phyloP scores from a whole-genome alignment of 306 rosid genomes.

The Carpinus fangiana region DNA sequence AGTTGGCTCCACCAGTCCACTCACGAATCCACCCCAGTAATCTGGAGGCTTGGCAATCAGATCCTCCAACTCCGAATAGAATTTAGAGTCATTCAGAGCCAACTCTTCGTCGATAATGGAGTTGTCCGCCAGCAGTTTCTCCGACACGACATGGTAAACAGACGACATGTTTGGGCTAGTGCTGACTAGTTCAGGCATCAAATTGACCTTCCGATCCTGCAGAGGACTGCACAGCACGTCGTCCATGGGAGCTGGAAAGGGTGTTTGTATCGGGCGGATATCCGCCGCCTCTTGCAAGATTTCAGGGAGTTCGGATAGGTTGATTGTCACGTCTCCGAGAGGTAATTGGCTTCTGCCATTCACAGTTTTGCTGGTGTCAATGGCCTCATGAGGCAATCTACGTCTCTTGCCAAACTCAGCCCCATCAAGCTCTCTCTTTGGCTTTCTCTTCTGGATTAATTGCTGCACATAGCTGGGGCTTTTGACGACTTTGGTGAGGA shows the following conservation, averaged over 20 bases:
- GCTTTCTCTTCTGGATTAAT: conserved; percentile 44
- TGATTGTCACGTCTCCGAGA: conserved; percentile 28
- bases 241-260: conserved; percentile 25
- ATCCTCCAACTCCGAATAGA: conserved; percentile 79
- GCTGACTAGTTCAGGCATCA: conserved; percentile 15
- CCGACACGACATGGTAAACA: conserved; percentile 55
- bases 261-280: conserved; percentile 18
- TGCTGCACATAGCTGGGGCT: conserved; percentile 47
- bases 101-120: conserved; percentile 47
- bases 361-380: conserved; percentile 12
- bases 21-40: conserved; percentile 60
- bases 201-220: conserved; percentile 24
- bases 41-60: conserved; percentile 64
- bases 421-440: conserved; percentile 49
- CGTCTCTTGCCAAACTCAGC: conserved; percentile 49
- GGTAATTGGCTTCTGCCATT: conserved; percentile 31
- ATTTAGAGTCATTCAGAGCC: conserved; percentile 55
- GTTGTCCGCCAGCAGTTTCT: conserved; percentile 42
- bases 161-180: conserved; percentile 33
- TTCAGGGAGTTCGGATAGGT: conserved; percentile 44
- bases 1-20: conserved; percentile 55
- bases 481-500: conserved; percentile 54
- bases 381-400: conserved; percentile 36
- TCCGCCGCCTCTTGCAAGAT: conserved; percentile 28
- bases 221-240: conserved; percentile 31